Evolutionary conservation across 179 eudicot species (phyloP), one percentile per base, ranked within the genome.

Genomic region (Spergularia azorica): DNA sequence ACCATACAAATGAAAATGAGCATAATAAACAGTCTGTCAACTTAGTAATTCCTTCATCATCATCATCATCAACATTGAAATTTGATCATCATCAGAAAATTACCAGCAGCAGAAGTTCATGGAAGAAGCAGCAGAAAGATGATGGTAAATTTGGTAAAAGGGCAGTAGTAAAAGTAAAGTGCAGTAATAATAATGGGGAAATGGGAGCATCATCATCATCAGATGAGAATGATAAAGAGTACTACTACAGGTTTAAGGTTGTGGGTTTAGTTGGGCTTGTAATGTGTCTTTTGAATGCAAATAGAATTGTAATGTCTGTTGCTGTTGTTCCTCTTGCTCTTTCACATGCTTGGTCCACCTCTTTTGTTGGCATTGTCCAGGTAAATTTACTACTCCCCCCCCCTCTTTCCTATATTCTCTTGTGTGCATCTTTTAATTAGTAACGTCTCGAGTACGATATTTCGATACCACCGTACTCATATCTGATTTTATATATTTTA

Each of bases 321-420:
- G 96, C 96, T 26, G 68, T 95, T 55, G 91, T 92, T 75, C 97
- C 97, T 0, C 76, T 89, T 62, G 92, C 97, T 51, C 90, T 82
- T 51, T 73, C 87, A 14, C 82, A 86, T 82, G 89, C 85, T n/a
- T 92, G 97, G 97, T 82, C 83, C 55, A 91, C 82, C 67, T 87
- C 97, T 74, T 92, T 91, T 60, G 70, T 91, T 46, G 98, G 98
- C 81, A 91, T 94, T 79, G 94, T 94, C 14, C 98, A 94, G 96
- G 98, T 94, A 79, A 0, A 3, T 7, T 41, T 15, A 4, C 4
- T 38, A 51, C 1, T 7, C 17, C 5, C 21, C 21, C 21, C 21
- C 32, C 32, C 32, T 26, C 32, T 26, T 26, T 26, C 32, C 32
- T 26, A 26, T 26, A 26, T 26, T 26, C 32, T 26, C 32, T 26